phyloP scores from a whole-genome alignment of 2,329 filamentous ascomycete genomes.

The Keithomyces neogunnii region DNA sequence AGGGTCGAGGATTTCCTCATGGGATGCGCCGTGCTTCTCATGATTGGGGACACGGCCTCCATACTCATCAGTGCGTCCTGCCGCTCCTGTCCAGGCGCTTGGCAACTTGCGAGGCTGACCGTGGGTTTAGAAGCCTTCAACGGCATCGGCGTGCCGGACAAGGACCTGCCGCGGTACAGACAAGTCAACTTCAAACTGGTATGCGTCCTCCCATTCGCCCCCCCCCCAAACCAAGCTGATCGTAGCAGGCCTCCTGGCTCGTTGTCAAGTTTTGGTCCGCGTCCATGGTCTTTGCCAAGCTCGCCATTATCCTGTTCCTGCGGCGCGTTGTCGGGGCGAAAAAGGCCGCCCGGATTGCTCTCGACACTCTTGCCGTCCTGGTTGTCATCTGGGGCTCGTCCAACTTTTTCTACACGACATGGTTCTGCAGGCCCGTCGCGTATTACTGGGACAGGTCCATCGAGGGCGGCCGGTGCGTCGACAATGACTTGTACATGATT shows the following conservation, averaged over 20 bases:
- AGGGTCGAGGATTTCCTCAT: slow-evolving; percentile 8
- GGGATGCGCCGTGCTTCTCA: slow-evolving; percentile 8
- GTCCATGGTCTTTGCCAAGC: slow-evolving; percentile 7
- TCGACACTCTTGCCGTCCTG: slow-evolving; percentile 5
- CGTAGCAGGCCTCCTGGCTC: slow-evolving; percentile 8
- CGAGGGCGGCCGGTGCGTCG: slow-evolving; percentile 4
- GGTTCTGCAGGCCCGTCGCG: slow-evolving; percentile 6
- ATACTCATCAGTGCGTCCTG: slow-evolving; percentile 7
- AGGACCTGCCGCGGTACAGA: slow-evolving; percentile 1
- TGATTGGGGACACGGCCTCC: slow-evolving; percentile 8
- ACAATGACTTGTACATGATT: slow-evolving; percentile 1
- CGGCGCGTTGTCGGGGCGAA: slow-evolving; percentile 6
- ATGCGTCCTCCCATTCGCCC: not conserved
- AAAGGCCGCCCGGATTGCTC: not conserved
- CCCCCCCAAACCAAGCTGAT: not conserved
- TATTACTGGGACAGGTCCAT: slow-evolving; percentile 9
- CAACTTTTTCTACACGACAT: slow-evolving; percentile 6
- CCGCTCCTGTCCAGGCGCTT: too few relatives aligned
- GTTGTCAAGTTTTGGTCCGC: slow-evolving; percentile 8
- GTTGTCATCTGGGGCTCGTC: slow-evolving; percentile 6
- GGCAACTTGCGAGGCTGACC: not conserved
- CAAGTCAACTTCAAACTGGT: slow-evolving; percentile 1
- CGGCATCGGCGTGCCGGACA: slow-evolving; percentile 3
- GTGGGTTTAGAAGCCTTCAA: slow-evolving; percentile 6
- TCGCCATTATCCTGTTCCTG: slow-evolving; percentile 10